Evolutionary conservation across 305 asterid species (phyloP).

Genomic region (Solanum aculeatissimum): DNA sequence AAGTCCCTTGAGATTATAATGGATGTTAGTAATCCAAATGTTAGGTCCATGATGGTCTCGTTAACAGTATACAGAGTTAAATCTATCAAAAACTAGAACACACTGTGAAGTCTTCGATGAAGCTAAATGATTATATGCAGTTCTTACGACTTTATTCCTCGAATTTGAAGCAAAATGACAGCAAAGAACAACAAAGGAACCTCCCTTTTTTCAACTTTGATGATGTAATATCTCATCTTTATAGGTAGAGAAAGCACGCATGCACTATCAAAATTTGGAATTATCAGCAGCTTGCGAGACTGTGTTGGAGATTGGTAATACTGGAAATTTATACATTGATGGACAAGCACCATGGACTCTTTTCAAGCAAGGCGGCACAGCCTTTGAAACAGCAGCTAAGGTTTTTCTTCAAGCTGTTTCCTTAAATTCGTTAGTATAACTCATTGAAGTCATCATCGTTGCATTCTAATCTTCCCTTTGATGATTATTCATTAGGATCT

Average conservation of each 20-base stretch:
- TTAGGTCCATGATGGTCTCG: background rate
- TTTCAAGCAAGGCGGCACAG: slow-evolving; percentile 78
- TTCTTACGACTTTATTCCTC: background rate
- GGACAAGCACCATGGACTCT: slow-evolving; percentile 88
- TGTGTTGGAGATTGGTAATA: slow-evolving; percentile 71
- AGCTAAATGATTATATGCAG: background rate
- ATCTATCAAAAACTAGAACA: background rate
- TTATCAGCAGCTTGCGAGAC: slow-evolving; percentile 90
- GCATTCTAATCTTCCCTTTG: background rate
- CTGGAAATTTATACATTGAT: slow-evolving; percentile 73
- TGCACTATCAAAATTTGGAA: slow-evolving; percentile 66
- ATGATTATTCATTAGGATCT: slow-evolving; percentile 51
- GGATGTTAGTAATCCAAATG: background rate
- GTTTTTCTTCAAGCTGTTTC: slow-evolving; percentile 8
- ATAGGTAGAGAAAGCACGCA: slow-evolving; percentile 59
- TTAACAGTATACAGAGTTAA: background rate
- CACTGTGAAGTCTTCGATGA: background rate
- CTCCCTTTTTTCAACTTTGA: background rate
- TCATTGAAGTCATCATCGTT: background rate
- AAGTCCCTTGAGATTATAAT: background rate
- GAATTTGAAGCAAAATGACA: background rate
- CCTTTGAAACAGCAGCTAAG: slow-evolving; percentile 87
- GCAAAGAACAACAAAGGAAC: background rate
- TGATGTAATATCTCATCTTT: background rate
- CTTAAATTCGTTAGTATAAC: background rate